Base-by-base conservation (phyloP, 208 protist species). In the Leishmania turanica region DNA sequence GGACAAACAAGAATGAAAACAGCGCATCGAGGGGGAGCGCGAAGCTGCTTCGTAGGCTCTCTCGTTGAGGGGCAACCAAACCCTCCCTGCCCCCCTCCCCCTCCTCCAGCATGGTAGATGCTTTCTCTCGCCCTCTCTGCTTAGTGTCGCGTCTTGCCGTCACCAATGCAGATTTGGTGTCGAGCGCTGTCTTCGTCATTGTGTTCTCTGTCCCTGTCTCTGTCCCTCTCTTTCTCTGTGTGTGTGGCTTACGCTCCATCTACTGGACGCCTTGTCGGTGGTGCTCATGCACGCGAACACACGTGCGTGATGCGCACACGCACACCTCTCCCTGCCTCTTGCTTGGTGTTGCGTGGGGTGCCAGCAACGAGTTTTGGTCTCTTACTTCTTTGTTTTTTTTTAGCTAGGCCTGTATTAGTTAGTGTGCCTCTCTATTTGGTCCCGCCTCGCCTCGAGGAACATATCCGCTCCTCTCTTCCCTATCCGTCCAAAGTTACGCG, bases 381-480 rank as follows among this genome's bases (percentile, higher is more conserved):
- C 68, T 4, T 31, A 11, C 40, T 53, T 64, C 45, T 19, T 31
- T 40, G 42, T 27, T 60, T 65, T 42, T 37, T 17, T 70, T 66
- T 58, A 11, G n/a, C 47, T 15, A 53, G 17, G 58, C 40, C 54
- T 53, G 9, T 15, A 24, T 3, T 7, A 3, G 11, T 79, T 4
- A 49, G 27, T 73, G 68, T 82, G 66, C 75, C 74, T 77, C 80
- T 75, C 66, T 64, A 11, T 77, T 66, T 53, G 1, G 24, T 66
- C 51, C 4, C 3, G 40, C 34, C 21, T n/a, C 13, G 17, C 56
- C 47, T 58, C 21, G 40, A 58, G 47, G n/a, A 5, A 1, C 5
- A 21, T 31, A 62, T 3, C 31, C 21, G 0, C 13, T 56, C 45
- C 15, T 11, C 34, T 24, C 65, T 70, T 11, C 65, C 65, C 49